A percentile compares a stretch with the other conserved stretches of the same genome.
These are phyloP conservation scores for Leccinum incarnatum DNA, from an alignment of 768 basidiomycete genomes.

Conservation along the genomic window DNA sequence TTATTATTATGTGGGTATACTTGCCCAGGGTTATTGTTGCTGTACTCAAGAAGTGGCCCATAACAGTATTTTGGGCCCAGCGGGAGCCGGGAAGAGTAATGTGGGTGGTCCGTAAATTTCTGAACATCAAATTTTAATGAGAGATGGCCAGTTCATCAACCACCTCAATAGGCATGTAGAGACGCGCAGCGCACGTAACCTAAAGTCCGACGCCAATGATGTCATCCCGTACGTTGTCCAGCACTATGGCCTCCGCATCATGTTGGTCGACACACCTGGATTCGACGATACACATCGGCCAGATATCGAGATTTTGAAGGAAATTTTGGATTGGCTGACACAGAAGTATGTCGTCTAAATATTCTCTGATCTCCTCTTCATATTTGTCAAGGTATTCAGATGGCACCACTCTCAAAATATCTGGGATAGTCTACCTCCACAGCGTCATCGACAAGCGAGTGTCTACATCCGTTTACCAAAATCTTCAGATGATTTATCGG, in stretches of 20 bases:
- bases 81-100: too few species aligned
- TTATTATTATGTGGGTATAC: too few species aligned
- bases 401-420: too few species aligned
- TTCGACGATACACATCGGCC: not conserved
- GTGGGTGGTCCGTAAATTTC: too few species aligned
- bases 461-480: conserved; percentile 26
- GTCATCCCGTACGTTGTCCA: not conserved
- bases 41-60: too few species aligned
- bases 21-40: too few species aligned
- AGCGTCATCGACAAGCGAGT: conserved; percentile 35
- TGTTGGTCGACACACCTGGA: not conserved
- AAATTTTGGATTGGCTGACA: conserved; percentile 8
- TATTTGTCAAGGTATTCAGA: too few species aligned
- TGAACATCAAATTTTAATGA: too few species aligned
- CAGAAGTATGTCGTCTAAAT: conserved; percentile 9
- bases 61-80: too few species aligned
- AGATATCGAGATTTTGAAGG: not conserved
- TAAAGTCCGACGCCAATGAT: too few species aligned
- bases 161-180: not conserved
- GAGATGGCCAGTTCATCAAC: not conserved
- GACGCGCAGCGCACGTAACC: not conserved
- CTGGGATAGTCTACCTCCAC: conserved; percentile 35
- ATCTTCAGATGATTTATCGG: conserved; percentile 34
- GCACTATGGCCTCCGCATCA: not conserved
- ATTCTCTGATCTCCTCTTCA: not conserved